Evolutionary conservation across 768 basidiomycete species (phyloP).

Genomic region (Trametopsis cervina): DNA sequence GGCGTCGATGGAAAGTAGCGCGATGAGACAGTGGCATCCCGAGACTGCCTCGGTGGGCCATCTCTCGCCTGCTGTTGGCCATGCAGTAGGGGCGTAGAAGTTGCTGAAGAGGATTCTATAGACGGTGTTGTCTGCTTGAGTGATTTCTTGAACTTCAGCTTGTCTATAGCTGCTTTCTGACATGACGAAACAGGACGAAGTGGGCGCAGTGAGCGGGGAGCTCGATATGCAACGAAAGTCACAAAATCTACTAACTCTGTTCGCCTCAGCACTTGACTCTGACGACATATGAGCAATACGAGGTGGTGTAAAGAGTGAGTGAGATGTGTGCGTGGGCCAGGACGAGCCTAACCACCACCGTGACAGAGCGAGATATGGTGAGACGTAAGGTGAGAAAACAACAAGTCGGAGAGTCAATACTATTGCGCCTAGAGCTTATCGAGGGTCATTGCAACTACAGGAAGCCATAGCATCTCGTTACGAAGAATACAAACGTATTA

Average conservation of each 20-base stretch:
- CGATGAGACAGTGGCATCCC: slow-evolving; percentile 65
- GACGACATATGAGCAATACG: slow-evolving; percentile 33
- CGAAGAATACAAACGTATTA: too few relatives aligned
- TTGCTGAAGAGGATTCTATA: slow-evolving; percentile 14
- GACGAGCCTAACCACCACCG: slow-evolving; percentile 2
- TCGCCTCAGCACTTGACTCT: slow-evolving; percentile 35
- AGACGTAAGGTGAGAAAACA: slow-evolving; percentile 8
- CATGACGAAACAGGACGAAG: slow-evolving; percentile 10
- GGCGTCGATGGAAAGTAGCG: slow-evolving; percentile 49
- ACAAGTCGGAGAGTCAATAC: slow-evolving; percentile 12
- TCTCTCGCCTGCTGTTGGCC: slow-evolving; percentile 14
- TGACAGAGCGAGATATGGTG: slow-evolving; percentile 12
- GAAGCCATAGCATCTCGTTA: not conserved
- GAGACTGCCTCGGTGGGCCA: slow-evolving; percentile 56
- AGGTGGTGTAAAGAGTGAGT: not conserved
- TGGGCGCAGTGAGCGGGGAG: slow-evolving; percentile 16
- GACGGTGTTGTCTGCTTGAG: slow-evolving; percentile 24
- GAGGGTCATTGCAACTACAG: not conserved
- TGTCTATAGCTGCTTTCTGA: slow-evolving; percentile 38
- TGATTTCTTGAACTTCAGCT: slow-evolving; percentile 41
- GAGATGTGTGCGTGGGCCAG: slow-evolving; percentile 1
- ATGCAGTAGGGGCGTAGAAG: slow-evolving; percentile 17
- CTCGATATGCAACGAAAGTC: slow-evolving; percentile 6
- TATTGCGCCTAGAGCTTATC: slow-evolving; percentile 2
- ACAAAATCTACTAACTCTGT: slow-evolving; percentile 41